phyloP scores from a whole-genome alignment of 306 rosid species.

The Vicia villosa region DNA sequence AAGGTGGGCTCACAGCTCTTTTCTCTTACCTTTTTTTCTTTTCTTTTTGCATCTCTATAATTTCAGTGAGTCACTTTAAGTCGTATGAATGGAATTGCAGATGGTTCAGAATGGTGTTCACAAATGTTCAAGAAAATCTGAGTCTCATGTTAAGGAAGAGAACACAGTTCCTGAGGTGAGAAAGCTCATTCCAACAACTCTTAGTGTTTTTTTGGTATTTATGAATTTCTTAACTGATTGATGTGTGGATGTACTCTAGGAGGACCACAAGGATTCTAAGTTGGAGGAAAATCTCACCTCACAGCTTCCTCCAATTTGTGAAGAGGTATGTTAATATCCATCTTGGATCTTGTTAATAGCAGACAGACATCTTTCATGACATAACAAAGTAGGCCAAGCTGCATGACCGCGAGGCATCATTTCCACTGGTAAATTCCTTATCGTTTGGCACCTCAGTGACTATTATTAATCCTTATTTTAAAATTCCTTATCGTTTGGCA shows the following conservation, averaged over 20 bases:
- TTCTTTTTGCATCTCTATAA: slow-evolving; percentile 2
- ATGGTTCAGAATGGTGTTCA: slow-evolving; percentile 80
- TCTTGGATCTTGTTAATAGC: slow-evolving; percentile 32
- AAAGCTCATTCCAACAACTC: slow-evolving; percentile 36
- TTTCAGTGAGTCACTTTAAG: slow-evolving; percentile 1
- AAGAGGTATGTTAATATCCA: slow-evolving; percentile 46
- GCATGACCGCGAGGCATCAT: too few species aligned
- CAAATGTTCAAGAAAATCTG: slow-evolving; percentile 55
- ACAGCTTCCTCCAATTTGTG: slow-evolving; percentile 40
- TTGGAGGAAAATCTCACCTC: slow-evolving; percentile 25
- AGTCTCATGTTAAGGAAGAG: slow-evolving; percentile 36
- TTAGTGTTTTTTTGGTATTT: slow-evolving; percentile 23
- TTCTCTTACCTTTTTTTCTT: background rate
- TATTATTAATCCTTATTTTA: too few species aligned
- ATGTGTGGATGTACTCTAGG: slow-evolving; percentile 40
- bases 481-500: too few species aligned
- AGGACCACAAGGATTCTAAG: slow-evolving; percentile 35
- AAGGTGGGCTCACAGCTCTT: slow-evolving; percentile 43
- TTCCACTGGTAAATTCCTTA: too few species aligned
- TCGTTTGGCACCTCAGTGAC: too few species aligned
- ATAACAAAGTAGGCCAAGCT: background rate
- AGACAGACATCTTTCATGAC: slow-evolving; percentile 9
- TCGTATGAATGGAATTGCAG: slow-evolving; percentile 48
- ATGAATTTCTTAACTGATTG: slow-evolving; percentile 27
- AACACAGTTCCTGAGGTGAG: slow-evolving; percentile 50